phyloP scores from a whole-genome alignment of 176 grass and related monocot species.

The Avena insularis region DNA sequence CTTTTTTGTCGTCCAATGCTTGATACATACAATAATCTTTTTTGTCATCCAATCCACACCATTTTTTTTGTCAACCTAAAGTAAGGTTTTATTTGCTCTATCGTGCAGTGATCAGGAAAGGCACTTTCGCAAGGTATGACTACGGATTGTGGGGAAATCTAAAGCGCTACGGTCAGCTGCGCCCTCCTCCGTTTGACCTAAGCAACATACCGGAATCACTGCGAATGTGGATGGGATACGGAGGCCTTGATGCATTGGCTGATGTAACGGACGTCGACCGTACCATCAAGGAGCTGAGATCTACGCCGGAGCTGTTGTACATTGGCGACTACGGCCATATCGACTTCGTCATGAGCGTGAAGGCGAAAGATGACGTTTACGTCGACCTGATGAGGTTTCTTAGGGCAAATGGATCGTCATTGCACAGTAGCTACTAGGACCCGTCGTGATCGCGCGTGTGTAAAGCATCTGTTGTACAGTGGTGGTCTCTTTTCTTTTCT shows the following conservation, averaged over 20 bases:
- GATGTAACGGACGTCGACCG: constrained; percentile 68
- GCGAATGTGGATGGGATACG: constrained; percentile 91
- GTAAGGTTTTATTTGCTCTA: background rate
- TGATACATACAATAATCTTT: background rate
- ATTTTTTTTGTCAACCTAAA: background rate
- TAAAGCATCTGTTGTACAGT: constrained; percentile 6
- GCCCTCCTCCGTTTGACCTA: constrained; percentile 65
- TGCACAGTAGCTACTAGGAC: constrained; percentile 67
- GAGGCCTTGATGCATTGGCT: constrained; percentile 80
- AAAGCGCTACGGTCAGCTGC: constrained; percentile 49
- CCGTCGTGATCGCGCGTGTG: background rate
- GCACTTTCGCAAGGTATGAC: constrained; percentile 86
- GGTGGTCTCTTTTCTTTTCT: background rate
- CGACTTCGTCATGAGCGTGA: constrained; percentile 72
- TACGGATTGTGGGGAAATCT: constrained; percentile 75
- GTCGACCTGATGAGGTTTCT: constrained; percentile 70
- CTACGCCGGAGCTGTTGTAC: constrained; percentile 72
- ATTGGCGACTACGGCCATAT: constrained; percentile 77
- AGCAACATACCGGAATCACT: constrained; percentile 66
- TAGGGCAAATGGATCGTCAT: constrained; percentile 45
- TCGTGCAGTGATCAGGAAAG: constrained; percentile 87
- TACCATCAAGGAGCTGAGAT: constrained; percentile 65
- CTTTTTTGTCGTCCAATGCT: background rate
- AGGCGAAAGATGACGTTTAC: constrained; percentile 83
- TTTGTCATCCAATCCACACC: background rate